Evolutionary conservation across 495 filamentous ascomycete species (phyloP).

Genomic region (Trichoderma reesei): DNA sequence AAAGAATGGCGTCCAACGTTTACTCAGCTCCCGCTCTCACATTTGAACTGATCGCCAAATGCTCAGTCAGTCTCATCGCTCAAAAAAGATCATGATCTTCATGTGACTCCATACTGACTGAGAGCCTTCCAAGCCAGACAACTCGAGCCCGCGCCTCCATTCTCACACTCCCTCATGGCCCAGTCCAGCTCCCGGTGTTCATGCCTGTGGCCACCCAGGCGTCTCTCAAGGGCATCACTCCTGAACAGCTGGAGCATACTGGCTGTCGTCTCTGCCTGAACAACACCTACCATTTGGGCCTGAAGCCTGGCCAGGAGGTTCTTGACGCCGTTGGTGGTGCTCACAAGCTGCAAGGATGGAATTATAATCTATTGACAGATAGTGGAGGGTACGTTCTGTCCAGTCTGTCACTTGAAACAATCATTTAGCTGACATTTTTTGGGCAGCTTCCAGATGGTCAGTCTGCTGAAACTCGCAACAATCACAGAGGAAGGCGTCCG

Average conservation of each 20-base stretch:
- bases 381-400: slow-evolving; percentile 77
- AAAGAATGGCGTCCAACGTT: slow-evolving; percentile 39
- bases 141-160: slow-evolving; percentile 91
- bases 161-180: slow-evolving; percentile 82
- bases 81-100: neutral
- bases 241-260: slow-evolving; percentile 79
- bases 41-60: slow-evolving; percentile 72
- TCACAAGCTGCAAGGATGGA: slow-evolving; percentile 90
- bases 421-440: neutral
- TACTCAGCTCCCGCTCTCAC: slow-evolving; percentile 52
- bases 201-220: slow-evolving; percentile 99
- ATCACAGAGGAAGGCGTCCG: slow-evolving; percentile 93
- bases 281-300: slow-evolving; percentile 93
- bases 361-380: slow-evolving; percentile 89
- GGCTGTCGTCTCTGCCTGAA: slow-evolving; percentile 89
- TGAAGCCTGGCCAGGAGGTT: slow-evolving; percentile 86
- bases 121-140: slow-evolving; percentile 45
- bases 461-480: slow-evolving; percentile 82
- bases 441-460: slow-evolving; percentile 94
- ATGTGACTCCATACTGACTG: neutral
- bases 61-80: slow-evolving; percentile 52
- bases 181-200: slow-evolving; percentile 82
- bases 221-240: slow-evolving; percentile 87
- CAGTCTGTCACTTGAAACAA: neutral
- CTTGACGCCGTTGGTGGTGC: slow-evolving; percentile 83